These are phyloP conservation scores for Flammula alnicola DNA, from an alignment of 1,284 basidiomycete species.

Conservation along the genomic window DNA sequence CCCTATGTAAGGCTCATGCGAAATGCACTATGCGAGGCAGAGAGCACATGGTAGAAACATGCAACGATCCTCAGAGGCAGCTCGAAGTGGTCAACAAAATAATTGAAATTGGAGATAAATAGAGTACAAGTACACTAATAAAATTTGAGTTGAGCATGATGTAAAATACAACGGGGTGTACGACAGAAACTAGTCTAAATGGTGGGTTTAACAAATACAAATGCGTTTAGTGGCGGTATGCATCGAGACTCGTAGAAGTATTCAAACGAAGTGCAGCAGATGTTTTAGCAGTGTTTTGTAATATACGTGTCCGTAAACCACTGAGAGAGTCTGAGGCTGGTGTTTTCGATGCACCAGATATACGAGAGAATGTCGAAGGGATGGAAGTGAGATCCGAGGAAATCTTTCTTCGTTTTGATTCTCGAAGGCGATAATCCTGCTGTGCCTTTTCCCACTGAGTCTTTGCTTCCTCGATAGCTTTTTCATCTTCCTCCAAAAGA, in stretches of 20 bases:
- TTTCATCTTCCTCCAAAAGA: conserved; percentile 64
- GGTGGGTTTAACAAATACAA: too few species aligned
- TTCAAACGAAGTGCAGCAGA: conserved; percentile 28
- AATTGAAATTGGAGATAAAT: too few species aligned
- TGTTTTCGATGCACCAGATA: conserved; percentile 23
- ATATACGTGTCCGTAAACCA: conserved; percentile 57
- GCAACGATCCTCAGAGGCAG: too few species aligned
- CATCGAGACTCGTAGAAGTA: neutral
- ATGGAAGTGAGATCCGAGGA: conserved; percentile 35
- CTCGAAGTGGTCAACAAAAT: too few species aligned
- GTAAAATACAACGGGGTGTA: too few species aligned
- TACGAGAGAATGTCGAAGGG: conserved; percentile 15
- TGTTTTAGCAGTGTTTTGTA: conserved; percentile 57
- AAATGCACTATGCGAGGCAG: too few species aligned
- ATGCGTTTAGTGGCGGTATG: too few species aligned
- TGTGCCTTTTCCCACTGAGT: conserved; percentile 61
- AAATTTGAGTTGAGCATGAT: too few species aligned
- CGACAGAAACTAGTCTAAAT: too few species aligned
- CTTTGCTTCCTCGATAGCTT: conserved; percentile 58
- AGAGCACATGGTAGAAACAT: too few species aligned
- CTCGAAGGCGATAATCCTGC: conserved; percentile 44
- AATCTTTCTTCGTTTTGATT: conserved; percentile 54
- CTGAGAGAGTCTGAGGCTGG: conserved; percentile 35
- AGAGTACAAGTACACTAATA: too few species aligned
- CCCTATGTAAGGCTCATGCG: too few species aligned